Evolutionary conservation across 495 filamentous ascomycete species (phyloP).

Genomic region (Penicillium ucsense): DNA sequence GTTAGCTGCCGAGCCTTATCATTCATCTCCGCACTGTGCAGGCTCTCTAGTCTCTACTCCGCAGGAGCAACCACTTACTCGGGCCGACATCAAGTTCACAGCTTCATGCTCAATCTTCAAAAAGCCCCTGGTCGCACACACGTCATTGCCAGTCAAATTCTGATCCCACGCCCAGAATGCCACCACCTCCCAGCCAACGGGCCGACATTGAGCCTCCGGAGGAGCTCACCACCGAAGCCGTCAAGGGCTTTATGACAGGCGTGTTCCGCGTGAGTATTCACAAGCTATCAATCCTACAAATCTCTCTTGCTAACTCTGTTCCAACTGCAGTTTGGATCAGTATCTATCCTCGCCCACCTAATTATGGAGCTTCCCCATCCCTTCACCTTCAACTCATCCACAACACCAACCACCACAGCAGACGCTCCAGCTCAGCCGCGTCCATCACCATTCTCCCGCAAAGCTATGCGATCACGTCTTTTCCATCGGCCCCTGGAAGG

Average conservation of each 20-base stretch:
- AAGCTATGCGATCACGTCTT: constrained; percentile 26
- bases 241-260: constrained; percentile 36
- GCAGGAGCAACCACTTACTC: no score
- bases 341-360: constrained; percentile 41
- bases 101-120: no score
- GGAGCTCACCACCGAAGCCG: constrained; percentile 31
- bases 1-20: not conserved
- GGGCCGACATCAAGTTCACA: no score
- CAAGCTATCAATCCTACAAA: not conserved
- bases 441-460: constrained; percentile 27
- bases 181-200: constrained; percentile 28
- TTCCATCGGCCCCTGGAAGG: constrained; percentile 36
- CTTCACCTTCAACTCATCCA: constrained; percentile 28
- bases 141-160: no score
- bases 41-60: not conserved
- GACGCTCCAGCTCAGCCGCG: constrained; percentile 12
- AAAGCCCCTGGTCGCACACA: no score
- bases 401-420: constrained; percentile 11
- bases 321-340: constrained; percentile 31
- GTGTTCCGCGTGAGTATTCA: constrained; percentile 33
- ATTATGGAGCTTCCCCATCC: constrained; percentile 38
- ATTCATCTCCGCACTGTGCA: not conserved
- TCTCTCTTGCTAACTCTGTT: not conserved
- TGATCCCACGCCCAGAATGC: constrained; percentile 16
- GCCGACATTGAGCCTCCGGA: constrained; percentile 31